Percentiles rank a stretch among this genome's conserved stretches.
Conservation (phyloP, 2,329 filamentous ascomycete species). For the Colletotrichum zoysiae region DNA sequence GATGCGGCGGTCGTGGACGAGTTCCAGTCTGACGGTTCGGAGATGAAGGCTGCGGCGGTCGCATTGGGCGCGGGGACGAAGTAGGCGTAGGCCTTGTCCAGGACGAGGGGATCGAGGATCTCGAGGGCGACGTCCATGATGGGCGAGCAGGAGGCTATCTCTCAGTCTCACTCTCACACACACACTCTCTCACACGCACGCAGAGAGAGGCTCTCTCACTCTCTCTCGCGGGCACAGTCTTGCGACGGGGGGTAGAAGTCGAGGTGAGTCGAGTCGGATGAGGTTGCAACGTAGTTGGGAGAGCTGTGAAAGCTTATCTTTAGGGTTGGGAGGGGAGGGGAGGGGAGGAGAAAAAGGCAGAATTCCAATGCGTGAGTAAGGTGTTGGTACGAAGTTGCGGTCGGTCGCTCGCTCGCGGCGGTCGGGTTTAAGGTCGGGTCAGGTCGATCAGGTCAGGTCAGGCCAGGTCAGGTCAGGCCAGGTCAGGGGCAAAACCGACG, state of each 20-base stretch:
- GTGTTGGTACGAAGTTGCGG: constrained; percentile 14
- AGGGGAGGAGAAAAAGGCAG: neutral
- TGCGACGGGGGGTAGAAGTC: neutral
- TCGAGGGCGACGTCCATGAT: constrained; percentile 57
- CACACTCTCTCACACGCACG: neutral
- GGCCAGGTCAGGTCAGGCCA: neutral
- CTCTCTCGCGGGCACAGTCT: neutral
- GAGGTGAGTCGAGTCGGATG: neutral
- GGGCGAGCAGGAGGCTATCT: constrained; percentile 9
- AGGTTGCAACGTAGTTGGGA: neutral
- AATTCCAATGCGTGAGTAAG: neutral
- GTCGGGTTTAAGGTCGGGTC: neutral
- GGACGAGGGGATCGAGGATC: constrained; percentile 55
- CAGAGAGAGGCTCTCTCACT: neutral
- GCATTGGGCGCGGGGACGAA: constrained; percentile 48
- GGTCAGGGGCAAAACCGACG: constrained; percentile 1
- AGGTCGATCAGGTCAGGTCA: neutral
- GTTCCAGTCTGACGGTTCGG: constrained; percentile 27
- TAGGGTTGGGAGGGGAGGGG: neutral
- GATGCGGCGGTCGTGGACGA: neutral
- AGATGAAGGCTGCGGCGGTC: constrained; percentile 16
- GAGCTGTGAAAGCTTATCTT: neutral
- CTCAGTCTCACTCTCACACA: neutral
- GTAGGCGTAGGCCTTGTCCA: constrained; percentile 57
- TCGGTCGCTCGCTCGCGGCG: constrained; percentile 7